These are phyloP conservation scores for Hortiboletus flavorubellus DNA, from an alignment of 768 basidiomycete genomes.

Conservation along the genomic window DNA sequence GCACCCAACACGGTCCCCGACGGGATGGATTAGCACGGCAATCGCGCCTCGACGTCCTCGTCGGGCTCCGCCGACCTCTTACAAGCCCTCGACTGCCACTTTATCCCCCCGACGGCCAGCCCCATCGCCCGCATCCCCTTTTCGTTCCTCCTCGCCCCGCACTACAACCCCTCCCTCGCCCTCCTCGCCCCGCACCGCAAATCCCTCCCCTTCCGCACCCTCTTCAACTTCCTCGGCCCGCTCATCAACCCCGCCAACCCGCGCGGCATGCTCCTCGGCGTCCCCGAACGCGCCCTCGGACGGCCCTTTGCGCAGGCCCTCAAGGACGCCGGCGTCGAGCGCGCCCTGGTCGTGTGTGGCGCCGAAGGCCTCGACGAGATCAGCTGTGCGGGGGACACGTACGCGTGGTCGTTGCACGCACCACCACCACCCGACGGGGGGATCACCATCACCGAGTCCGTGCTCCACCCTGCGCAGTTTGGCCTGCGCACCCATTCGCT, in stretches of 20 bases:
- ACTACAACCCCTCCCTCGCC: constrained; percentile 88
- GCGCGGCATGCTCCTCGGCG: constrained; percentile 86
- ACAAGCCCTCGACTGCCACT: constrained; percentile 75
- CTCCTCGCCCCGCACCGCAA: constrained; percentile 81
- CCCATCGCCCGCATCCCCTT: constrained; percentile 72
- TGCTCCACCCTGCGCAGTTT: constrained; percentile 70
- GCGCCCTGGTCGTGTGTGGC: constrained; percentile 92
- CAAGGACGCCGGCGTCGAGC: constrained; percentile 66
- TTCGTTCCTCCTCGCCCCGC: constrained; percentile 89
- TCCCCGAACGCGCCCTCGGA: constrained; percentile 80
- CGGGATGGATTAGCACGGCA: constrained; percentile 90
- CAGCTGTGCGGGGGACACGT: constrained; percentile 87
- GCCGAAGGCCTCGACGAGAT: constrained; percentile 92
- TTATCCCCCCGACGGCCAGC: constrained; percentile 55
- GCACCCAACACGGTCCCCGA: neutral
- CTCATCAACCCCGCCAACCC: constrained; percentile 90
- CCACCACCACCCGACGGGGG: constrained; percentile 46
- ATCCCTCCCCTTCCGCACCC: constrained; percentile 87
- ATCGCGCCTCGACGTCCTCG: constrained; percentile 85
- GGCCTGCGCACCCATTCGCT: constrained; percentile 74
- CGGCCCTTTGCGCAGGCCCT: constrained; percentile 76
- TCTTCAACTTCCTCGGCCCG: constrained; percentile 95
- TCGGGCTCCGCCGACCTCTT: constrained; percentile 95
- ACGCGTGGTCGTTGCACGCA: constrained; percentile 66
- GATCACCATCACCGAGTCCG: constrained; percentile 48